phyloP scores from a whole-genome alignment of 306 rosid genomes.

The Morella rubra region DNA sequence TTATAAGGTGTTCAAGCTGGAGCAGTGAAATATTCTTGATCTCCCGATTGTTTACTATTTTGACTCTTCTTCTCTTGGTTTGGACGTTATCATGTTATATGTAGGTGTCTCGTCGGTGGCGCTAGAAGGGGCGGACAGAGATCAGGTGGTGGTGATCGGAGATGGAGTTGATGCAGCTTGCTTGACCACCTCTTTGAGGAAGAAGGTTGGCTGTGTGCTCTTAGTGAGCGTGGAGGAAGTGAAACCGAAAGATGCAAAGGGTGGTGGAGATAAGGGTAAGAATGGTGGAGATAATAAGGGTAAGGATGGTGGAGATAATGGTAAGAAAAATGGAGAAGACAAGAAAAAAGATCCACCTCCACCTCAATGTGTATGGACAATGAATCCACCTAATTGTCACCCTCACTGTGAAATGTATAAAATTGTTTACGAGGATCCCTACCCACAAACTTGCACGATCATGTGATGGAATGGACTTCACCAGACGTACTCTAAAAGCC shows the following conservation, averaged over 20 bases:
- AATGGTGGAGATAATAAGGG: not conserved
- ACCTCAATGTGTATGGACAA: not conserved
- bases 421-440: not conserved
- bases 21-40: not conserved
- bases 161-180: constrained; percentile 50
- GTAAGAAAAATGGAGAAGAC: not conserved
- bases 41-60: not conserved
- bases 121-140: constrained; percentile 36
- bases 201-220: constrained; percentile 41
- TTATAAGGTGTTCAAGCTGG: not conserved
- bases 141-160: constrained; percentile 44
- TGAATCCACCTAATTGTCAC: not conserved
- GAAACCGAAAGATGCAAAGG: not conserved
- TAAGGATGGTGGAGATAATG: not conserved
- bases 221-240: constrained; percentile 42
- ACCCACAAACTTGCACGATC: not conserved
- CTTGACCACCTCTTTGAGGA: constrained; percentile 42
- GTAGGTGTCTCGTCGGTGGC: constrained; percentile 42
- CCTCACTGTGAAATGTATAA: not conserved
- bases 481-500: not conserved
- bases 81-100: not conserved
- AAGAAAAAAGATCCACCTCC: not conserved
- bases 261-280: not conserved
- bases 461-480: not conserved
- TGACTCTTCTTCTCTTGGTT: not conserved